Conservation (phyloP, 2,329 filamentous ascomycete genomes). For the Fusarium caatingaense region DNA sequence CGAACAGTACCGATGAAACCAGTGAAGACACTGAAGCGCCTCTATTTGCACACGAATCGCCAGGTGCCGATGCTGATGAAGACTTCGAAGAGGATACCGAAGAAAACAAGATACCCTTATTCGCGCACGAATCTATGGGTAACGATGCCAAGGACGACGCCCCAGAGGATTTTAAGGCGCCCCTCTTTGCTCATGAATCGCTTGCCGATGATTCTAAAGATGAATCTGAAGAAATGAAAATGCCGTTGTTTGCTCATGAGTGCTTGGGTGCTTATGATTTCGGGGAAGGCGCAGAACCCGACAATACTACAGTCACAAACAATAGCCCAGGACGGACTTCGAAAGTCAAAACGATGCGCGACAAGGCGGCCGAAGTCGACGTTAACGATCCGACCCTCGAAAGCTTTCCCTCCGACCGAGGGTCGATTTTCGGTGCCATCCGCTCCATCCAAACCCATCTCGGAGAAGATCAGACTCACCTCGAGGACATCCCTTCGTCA, state of each 20-base stretch:
- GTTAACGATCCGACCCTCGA: conserved; percentile 62
- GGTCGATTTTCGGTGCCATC: conserved; percentile 59
- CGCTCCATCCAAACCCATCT: conserved; percentile 60
- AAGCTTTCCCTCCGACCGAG: conserved; percentile 58
- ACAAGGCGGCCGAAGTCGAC: conserved; percentile 47
- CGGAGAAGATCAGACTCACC: conserved; percentile 53
- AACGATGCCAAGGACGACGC: conserved; percentile 52
- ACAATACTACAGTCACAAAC: conserved; percentile 28
- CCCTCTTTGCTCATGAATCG: conserved; percentile 27
- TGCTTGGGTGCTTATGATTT: conserved; percentile 56
- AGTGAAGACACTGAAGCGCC: conserved; percentile 48
- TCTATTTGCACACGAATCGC: conserved; percentile 60
- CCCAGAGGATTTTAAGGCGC: conserved; percentile 45
- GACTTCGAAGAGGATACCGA: conserved; percentile 47
- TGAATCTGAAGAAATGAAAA: conserved; percentile 41
- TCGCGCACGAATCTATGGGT: conserved; percentile 60
- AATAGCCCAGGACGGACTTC: conserved; percentile 32
- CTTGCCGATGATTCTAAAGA: conserved; percentile 22
- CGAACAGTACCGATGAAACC: conserved; percentile 19
- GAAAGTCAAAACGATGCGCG: conserved; percentile 33
- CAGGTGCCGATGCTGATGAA: conserved; percentile 53
- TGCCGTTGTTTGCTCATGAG: conserved; percentile 62
- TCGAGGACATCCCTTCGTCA: conserved; percentile 53
- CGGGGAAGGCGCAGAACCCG: conserved; percentile 50
- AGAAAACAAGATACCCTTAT: conserved; percentile 54